A percentile compares a stretch with the other conserved stretches of the same genome.
Evolutionary conservation across 1,139 yeast genomes (phyloP).

Genomic region (Suhomyces panamericanus): DNA sequence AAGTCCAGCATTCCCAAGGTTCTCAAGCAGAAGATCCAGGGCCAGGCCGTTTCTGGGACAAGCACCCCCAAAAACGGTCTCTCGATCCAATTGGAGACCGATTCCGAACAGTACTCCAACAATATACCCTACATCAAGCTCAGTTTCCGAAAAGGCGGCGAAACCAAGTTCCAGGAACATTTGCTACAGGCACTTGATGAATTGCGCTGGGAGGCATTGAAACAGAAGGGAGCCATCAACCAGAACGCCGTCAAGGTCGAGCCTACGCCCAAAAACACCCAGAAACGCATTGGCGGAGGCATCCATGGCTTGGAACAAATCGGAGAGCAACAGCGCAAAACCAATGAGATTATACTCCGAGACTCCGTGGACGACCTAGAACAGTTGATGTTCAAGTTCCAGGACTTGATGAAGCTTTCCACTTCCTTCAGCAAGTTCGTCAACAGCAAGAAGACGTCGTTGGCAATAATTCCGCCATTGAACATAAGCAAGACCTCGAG

Average conservation of each 20-base stretch:
- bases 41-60: slow-evolving; percentile 2
- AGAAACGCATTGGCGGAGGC: slow-evolving; percentile 39
- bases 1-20: slow-evolving; percentile 21
- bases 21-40: slow-evolving; percentile 10
- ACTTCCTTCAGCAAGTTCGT: slow-evolving; percentile 43
- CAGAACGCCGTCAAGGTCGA: slow-evolving; percentile 35
- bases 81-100: slow-evolving; percentile 29
- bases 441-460: slow-evolving; percentile 5
- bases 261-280: slow-evolving; percentile 10
- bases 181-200: slow-evolving; percentile 46
- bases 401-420: slow-evolving; percentile 62
- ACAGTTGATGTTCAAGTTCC: slow-evolving; percentile 73
- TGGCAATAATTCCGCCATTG: slow-evolving; percentile 29
- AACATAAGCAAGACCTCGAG: slow-evolving; percentile 31
- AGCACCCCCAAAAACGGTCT: slow-evolving; percentile 14
- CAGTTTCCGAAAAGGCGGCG: slow-evolving; percentile 66
- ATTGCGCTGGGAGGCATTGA: slow-evolving; percentile 45
- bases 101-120: slow-evolving; percentile 34
- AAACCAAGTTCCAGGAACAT: slow-evolving; percentile 44
- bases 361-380: slow-evolving; percentile 77
- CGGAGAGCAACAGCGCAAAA: slow-evolving; percentile 56
- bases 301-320: slow-evolving; percentile 69
- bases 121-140: slow-evolving; percentile 48
- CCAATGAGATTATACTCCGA: slow-evolving; percentile 63
- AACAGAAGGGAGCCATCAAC: slow-evolving; percentile 40